Evolutionary conservation across 768 basidiomycete genomes (phyloP).

Genomic region (Serendipita sp.): DNA sequence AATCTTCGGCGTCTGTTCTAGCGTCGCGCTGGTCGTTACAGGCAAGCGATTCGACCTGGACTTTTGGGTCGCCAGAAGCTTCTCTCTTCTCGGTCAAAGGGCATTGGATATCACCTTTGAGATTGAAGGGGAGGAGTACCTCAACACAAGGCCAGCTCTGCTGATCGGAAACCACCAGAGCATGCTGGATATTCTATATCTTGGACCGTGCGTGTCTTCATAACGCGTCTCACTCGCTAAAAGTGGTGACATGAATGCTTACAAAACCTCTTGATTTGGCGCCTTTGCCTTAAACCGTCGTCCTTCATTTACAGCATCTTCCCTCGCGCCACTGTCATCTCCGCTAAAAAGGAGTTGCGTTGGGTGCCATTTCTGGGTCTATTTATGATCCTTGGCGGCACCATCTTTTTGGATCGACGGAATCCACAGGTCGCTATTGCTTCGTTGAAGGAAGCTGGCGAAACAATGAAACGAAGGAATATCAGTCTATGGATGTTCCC

Average conservation of each 20-base stretch:
- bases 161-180: constrained; percentile 87
- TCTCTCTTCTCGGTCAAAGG: constrained; percentile 54
- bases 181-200: constrained; percentile 71
- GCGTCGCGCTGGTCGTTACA: constrained; percentile 45
- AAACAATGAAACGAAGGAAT: constrained; percentile 52
- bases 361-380: constrained; percentile 75
- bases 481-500: constrained; percentile 90
- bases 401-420: constrained; percentile 85
- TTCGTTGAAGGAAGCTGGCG: constrained; percentile 62
- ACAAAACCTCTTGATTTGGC: neutral
- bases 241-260: constrained; percentile 12
- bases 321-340: constrained; percentile 68
- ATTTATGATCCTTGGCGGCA: constrained; percentile 77
- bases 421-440: constrained; percentile 47
- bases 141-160: constrained; percentile 55
- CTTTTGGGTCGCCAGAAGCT: constrained; percentile 65
- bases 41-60: constrained; percentile 70
- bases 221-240: neutral
- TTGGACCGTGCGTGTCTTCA: constrained; percentile 47
- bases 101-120: constrained; percentile 51
- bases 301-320: constrained; percentile 40
- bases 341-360: constrained; percentile 83
- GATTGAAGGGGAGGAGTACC: constrained; percentile 76
- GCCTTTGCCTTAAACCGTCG: constrained; percentile 9
- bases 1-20: constrained; percentile 53